These are phyloP conservation scores for Allium cepa DNA, from an alignment of 106 monocot genomes.

Conservation along the genomic window DNA sequence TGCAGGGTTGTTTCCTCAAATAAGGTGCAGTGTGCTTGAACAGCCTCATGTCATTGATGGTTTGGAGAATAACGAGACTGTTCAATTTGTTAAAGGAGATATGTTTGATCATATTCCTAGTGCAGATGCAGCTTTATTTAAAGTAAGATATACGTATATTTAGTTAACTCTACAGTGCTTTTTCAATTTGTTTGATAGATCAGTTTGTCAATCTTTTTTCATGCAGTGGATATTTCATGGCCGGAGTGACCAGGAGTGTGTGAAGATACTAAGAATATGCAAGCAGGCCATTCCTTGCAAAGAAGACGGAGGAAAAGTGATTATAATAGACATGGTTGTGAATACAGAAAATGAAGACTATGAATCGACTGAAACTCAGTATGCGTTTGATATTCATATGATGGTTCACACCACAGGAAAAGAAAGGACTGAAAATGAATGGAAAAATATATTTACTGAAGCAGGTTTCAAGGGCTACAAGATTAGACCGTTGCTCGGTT, in stretches of 20 bases:
- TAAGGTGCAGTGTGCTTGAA: constrained; percentile 4
- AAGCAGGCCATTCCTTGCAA: constrained; percentile 14
- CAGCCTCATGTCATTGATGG: constrained; percentile 2
- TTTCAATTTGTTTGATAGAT: neutral
- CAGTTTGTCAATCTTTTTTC: too few species aligned
- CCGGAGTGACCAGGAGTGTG: constrained; percentile 16
- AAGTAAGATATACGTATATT: neutral
- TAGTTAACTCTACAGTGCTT: too few species aligned
- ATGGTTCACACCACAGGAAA: constrained; percentile 14
- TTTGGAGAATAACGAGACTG: neutral
- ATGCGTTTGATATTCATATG: constrained; percentile 15
- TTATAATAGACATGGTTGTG: constrained; percentile 17
- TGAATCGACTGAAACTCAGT: neutral
- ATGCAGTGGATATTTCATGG: constrained; percentile 22
- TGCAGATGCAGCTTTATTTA: constrained; percentile 5
- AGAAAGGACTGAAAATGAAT: neutral
- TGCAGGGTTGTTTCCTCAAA: neutral
- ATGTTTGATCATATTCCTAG: constrained; percentile 12
- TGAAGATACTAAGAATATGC: constrained; percentile 10
- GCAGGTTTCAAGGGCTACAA: constrained; percentile 9
- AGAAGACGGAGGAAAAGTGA: constrained; percentile 12
- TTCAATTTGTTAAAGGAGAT: constrained; percentile 8
- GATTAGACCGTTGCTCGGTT: constrained; percentile 4
- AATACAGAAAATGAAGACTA: neutral
- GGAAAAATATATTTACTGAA: constrained; percentile 3